A percentile compares a stretch with the other conserved stretches of the same genome.
Conservation (phyloP, 2,329 filamentous ascomycete species). For the Pseudogymnoascus sp. region DNA sequence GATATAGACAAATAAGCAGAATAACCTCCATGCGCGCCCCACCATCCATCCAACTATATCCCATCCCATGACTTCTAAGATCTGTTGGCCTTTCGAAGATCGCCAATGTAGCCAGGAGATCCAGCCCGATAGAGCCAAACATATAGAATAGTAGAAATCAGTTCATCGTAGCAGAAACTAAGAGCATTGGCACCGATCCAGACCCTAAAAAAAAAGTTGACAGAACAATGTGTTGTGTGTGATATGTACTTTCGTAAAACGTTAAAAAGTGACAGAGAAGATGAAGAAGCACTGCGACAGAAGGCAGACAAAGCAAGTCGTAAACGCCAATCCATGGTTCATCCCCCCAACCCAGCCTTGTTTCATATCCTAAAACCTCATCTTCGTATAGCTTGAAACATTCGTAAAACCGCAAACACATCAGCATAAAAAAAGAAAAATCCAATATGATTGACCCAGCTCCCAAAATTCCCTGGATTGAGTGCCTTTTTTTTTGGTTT, state of each 20-base stretch:
- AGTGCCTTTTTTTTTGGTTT: neutral
- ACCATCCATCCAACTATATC: neutral
- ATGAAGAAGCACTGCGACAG: neutral
- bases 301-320: neutral
- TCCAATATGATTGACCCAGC: neutral
- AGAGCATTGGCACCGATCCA: neutral
- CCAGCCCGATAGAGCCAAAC: neutral
- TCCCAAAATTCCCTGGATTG: neutral
- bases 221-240: slow-evolving; percentile 1
- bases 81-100: neutral
- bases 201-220: neutral
- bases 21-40: neutral
- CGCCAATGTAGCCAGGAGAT: neutral
- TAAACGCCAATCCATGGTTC: neutral
- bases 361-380: neutral
- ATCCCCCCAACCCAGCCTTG: neutral
- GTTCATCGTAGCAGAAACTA: neutral
- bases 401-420: neutral
- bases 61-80: neutral
- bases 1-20: neutral
- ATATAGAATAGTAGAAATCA: neutral
- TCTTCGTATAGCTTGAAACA: neutral
- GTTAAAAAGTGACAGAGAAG: slow-evolving; percentile 6
- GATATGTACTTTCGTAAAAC: slow-evolving; percentile 10
- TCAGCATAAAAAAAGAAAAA: neutral